Percentiles rank a stretch among this genome's conserved stretches.
Evolutionary conservation across 768 basidiomycete genomes (phyloP).

Genomic region (Omphalotus guepiniiformis): DNA sequence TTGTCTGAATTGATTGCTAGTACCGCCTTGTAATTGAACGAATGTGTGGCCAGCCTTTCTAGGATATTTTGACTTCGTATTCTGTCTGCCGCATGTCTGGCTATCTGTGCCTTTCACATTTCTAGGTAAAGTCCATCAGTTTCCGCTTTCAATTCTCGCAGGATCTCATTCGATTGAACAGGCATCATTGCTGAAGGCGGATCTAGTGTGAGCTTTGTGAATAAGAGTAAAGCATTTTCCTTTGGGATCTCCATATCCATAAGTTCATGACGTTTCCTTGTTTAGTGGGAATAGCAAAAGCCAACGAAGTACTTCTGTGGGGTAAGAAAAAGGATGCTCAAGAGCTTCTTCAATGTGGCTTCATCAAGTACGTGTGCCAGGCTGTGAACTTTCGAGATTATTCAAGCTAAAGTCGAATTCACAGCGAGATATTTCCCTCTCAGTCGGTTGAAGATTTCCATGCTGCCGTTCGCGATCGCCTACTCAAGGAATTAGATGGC

Average conservation of each 20-base stretch:
- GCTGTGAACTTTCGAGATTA: background rate
- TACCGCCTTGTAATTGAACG: background rate
- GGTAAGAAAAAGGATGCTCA: slow-evolving; percentile 61
- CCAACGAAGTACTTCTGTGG: slow-evolving; percentile 69
- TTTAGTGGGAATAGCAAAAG: slow-evolving; percentile 62
- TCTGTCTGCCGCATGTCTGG: slow-evolving; percentile 57
- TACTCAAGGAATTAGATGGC: slow-evolving; percentile 54
- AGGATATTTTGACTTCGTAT: slow-evolving; percentile 76
- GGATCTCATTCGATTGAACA: slow-evolving; percentile 19
- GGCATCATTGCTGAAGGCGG: slow-evolving; percentile 68
- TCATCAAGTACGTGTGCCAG: slow-evolving; percentile 50
- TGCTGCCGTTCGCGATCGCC: slow-evolving; percentile 38
- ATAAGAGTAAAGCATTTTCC: slow-evolving; percentile 46
- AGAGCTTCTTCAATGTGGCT: slow-evolving; percentile 56
- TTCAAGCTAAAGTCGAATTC: background rate
- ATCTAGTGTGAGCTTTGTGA: slow-evolving; percentile 64
- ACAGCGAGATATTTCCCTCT: slow-evolving; percentile 56
- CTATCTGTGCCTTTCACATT: slow-evolving; percentile 66
- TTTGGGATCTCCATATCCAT: background rate
- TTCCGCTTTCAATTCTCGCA: slow-evolving; percentile 5
- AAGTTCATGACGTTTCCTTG: background rate
- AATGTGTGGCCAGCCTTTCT: slow-evolving; percentile 42
- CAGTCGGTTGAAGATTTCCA: slow-evolving; percentile 53
- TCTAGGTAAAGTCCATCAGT: slow-evolving; percentile 36
- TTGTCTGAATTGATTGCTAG: background rate